Base-by-base conservation (phyloP, 768 basidiomycete species). In the Mycena haematopus region DNA sequence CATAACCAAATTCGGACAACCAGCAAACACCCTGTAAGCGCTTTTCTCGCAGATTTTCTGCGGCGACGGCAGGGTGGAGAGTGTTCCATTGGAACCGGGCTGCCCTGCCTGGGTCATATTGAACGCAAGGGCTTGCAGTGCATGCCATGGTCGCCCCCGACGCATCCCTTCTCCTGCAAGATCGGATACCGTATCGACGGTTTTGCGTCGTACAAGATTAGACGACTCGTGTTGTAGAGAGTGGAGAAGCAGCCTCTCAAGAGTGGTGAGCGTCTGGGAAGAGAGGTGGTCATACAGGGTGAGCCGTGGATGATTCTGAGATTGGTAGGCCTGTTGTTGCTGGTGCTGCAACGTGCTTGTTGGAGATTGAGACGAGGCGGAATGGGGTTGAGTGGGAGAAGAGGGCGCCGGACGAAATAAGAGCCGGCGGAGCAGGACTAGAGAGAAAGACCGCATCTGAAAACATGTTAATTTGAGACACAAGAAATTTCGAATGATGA, bases 381-480 rank as follows among this genome's bases (percentile, higher is more conserved):
- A 50, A 44, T 60, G 47, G 3, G 68, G 13, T 44, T 71, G 61
- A n/a, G 59, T 47, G 38, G 69, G n/a, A 42, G 68, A 27, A 62
- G 68, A 52, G 1, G 80, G 83, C 2, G 84, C 76, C 0, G 87
- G 69, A 8, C 91, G 85, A 74, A 94, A 93, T 31, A 92, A 84
- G 4, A 94, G 81, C 6, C 92, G 85, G 10, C 92, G 86, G 29
- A 93, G 83, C 31, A 93, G 84, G 11, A 94, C 91, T 29, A 93
- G 79, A 2, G 92, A 91, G 75, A 93, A 93, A 0, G 90, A 90
- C 29, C 91, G 87, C 92, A 93, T 93, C 91, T 92, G 63, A 33
- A n/a, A 51, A 50, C 15, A 40, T 58, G 31, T 49, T 31, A 60
- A 25, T 22, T 25, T 21, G 25, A 24, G 33, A 17, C 15, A 14